Evolutionary conservation across 2,329 filamentous ascomycete genomes (phyloP), one percentile per base, ranked within the genome.

Genomic region (Clarireedia homoeocarpa): DNA sequence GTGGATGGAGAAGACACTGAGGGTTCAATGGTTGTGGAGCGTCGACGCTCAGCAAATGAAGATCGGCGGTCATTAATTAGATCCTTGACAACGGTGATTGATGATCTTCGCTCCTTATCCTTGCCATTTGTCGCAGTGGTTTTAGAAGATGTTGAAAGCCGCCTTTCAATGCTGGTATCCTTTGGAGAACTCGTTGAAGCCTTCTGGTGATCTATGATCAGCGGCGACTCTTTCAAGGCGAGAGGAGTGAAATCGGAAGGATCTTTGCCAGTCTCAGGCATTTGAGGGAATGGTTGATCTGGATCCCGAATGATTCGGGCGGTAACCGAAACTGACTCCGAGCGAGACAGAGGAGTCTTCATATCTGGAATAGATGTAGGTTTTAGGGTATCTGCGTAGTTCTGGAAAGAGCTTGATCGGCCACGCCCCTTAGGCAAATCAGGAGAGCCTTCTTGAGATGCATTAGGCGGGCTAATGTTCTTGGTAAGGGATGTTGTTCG

Each of bases 251-350:
- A 77, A 17, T 82, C 79, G 67, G 69, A 59, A 45, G 62, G 61
- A 57, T 67, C 61, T 55, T 65, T 68, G 7, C 63, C 17, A 67
- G 65, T 51, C 76, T 80, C 77, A 2, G 73, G 66, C 20, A 69
- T 68, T 57, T 69, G 72, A 5, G 71, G 69, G 44, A 73, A 71
- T 20, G 69, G 69, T 36, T 79, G 74, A 20, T 68, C 70, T 10
- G 79, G 75, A 61, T 88, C 86, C 48, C 89, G 83, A 39, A 95
- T 75, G 60, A 95, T 95, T 51, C 86, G 83, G 49, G 91, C 89
- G 17, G 88, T 94, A 10, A 96, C 91, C 47, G 91, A 91, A n/a
- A 95, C 83, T 0, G 89, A 91, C 65, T 91, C 89, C 5, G 85
- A 80, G 1, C 75, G 74, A 5, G 77, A 75, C 15, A 74, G 72